Evolutionary conservation across 2,329 filamentous ascomycete genomes (phyloP), one percentile per base, ranked within the genome.

Genomic region (Dothistroma pini): DNA sequence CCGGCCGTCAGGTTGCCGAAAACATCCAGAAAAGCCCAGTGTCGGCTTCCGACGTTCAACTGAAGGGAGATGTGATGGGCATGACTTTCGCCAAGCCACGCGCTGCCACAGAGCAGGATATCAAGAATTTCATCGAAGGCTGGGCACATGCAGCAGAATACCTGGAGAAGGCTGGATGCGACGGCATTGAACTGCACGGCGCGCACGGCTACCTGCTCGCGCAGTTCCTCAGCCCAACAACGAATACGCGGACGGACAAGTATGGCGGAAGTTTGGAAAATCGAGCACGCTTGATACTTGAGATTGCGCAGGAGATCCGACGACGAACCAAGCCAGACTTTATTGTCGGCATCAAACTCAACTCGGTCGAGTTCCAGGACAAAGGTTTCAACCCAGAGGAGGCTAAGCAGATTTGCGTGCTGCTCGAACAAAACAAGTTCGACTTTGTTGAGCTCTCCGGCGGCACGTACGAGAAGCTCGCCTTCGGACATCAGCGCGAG

Each of bases 111-210:
- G 74, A 81, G 25, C 76, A 78, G 14, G 84, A 87, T 54, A 84
- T 89, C 65, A 70, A 78, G 41, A 70, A 75, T 14, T 71, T 89
- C n/a, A 79, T 86, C n/a, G 79, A 84, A 22, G 80, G 80, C 2
- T 89, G 87, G 67, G 83, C 83, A 0, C 82, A 88, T 66, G 80
- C 85, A 0, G 85, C 85, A 0, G 82, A 85, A 67, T 89, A 82
- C 64, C 75, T 84, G 4, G 80, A 88, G 61, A 84, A 84, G 69
- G 85, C 85, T 0, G 86, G 87, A 1, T 89, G 74, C 58, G 80
- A 83, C 63, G 82, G 82, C 44, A 70, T 80, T 21, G 63, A 81
- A 62, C 70, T 81, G 7, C 79, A 81, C 63, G 78, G 74, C 19
- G 78, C 78, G 8, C 76, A 79, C 61, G 77, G 74, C 1, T 80